phyloP scores from a whole-genome alignment of 2,329 filamentous ascomycete genomes.

The Hypoxylon sp. region DNA sequence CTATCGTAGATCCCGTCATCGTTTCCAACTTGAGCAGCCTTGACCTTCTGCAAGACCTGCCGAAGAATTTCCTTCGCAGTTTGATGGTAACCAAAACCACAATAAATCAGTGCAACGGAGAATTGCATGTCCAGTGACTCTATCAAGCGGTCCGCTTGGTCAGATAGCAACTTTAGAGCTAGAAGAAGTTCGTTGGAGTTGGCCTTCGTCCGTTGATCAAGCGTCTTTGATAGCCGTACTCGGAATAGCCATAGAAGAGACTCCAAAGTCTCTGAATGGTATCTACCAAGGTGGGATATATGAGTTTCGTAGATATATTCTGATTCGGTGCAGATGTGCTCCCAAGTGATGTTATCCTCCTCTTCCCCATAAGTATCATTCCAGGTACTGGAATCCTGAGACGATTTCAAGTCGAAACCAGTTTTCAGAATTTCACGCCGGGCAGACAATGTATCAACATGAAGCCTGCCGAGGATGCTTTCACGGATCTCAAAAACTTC shows the following conservation, averaged over 20 bases:
- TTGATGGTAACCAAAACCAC: background rate
- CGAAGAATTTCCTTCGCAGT: background rate
- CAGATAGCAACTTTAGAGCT: background rate
- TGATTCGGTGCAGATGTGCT: background rate
- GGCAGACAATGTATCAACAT: background rate
- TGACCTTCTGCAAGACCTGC: background rate
- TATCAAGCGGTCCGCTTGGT: background rate
- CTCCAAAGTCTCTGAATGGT: constrained; percentile 6
- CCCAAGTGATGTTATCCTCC: background rate
- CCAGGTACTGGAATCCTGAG: background rate
- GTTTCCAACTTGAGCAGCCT: background rate
- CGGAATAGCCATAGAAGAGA: constrained; percentile 9
- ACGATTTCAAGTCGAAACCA: background rate
- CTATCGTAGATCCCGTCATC: background rate
- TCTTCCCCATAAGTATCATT: background rate
- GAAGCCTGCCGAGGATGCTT: background rate
- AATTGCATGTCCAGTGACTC: background rate
- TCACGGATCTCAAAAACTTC: background rate
- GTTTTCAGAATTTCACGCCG: background rate
- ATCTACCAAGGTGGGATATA: background rate
- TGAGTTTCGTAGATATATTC: background rate
- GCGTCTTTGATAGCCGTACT: background rate
- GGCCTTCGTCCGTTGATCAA: background rate
- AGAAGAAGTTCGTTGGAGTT: background rate
- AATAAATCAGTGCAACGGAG: background rate